Evolutionary conservation across 2,329 filamentous ascomycete genomes (phyloP).

Genomic region (Xylaria sp.): DNA sequence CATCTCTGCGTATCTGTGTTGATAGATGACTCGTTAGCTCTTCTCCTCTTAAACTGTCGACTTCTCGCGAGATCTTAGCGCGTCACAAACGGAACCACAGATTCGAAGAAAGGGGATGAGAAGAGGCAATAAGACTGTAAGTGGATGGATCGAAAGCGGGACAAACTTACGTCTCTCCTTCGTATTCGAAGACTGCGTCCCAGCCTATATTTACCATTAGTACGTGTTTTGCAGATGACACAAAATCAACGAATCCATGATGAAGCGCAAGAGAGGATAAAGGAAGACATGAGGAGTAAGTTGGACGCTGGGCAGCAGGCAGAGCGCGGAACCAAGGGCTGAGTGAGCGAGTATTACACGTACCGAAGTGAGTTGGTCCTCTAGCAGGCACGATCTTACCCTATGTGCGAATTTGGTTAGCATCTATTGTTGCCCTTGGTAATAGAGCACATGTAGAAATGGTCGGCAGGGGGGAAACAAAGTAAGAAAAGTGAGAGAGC

Average conservation of each 20-base stretch:
- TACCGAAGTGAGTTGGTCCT: constrained; percentile 85
- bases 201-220: constrained; percentile 69
- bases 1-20: constrained; percentile 86
- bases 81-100: background rate
- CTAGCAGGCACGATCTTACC: constrained; percentile 86
- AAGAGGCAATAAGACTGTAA: background rate
- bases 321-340: background rate
- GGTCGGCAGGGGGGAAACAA: background rate
- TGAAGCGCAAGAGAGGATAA: background rate
- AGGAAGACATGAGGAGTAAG: too few species aligned
- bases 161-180: constrained; percentile 77
- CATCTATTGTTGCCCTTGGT: background rate
- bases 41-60: background rate
- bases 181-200: constrained; percentile 96
- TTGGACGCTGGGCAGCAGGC: background rate
- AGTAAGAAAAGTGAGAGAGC: background rate
- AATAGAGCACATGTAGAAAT: too few species aligned
- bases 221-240: background rate
- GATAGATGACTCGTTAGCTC: background rate
- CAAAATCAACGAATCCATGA: too few species aligned
- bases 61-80: background rate
- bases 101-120: background rate
- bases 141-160: background rate
- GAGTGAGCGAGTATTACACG: too few species aligned
- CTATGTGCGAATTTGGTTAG: constrained; percentile 42